Evolutionary conservation across 108 stramenopile genomes (phyloP).

Genomic region (Discostella stelligeroides): DNA sequence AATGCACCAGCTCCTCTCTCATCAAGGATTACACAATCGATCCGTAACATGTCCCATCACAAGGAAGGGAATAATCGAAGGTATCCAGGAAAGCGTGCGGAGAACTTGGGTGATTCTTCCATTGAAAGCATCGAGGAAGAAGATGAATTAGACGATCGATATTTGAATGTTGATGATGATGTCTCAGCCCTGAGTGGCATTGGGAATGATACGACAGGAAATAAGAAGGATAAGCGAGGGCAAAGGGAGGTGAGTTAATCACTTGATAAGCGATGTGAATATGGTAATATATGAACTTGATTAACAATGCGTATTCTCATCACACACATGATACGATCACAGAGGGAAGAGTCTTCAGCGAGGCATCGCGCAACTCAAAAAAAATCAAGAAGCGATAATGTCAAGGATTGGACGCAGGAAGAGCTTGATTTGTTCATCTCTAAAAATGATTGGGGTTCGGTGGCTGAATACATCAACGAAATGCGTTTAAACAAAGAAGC

Average conservation of each 20-base stretch:
- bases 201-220: conserved; percentile 30
- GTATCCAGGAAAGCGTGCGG: conserved; percentile 1
- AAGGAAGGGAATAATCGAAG: conserved; percentile 7
- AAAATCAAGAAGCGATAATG: not conserved
- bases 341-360: too few species aligned
- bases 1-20: not conserved
- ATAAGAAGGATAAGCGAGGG: conserved; percentile 7
- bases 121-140: conserved; percentile 7
- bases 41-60: not conserved
- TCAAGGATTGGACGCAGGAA: conserved; percentile 60
- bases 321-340: not conserved
- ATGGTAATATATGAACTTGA: too few species aligned
- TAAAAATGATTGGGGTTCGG: conserved; percentile 80
- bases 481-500: conserved; percentile 49
- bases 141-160: conserved; percentile 5
- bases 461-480: conserved; percentile 68
- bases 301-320: too few species aligned
- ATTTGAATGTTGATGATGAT: conserved; percentile 19
- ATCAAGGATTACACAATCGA: not conserved
- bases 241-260: not conserved
- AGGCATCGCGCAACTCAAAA: not conserved
- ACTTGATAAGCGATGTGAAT: too few species aligned
- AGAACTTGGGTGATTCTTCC: conserved; percentile 19
- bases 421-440: conserved; percentile 80
- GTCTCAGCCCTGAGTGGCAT: conserved; percentile 49